Base-by-base conservation (phyloP, 1,284 basidiomycete genomes). In the Tilletia caries region DNA sequence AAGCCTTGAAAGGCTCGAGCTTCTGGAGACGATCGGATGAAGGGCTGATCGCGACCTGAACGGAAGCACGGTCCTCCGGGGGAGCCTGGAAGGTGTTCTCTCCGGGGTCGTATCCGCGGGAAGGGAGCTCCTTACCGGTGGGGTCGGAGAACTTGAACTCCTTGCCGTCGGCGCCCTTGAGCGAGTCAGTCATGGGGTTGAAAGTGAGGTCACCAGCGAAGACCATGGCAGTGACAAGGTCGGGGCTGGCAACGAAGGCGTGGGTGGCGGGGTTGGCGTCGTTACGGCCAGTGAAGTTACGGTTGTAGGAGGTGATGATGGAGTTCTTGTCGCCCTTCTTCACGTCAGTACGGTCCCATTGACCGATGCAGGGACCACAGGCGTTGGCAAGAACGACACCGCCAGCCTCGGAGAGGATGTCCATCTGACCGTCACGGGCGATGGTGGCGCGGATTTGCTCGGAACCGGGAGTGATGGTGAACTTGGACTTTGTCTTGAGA, bases 221-320 rank as follows among this genome's bases (percentile, higher is more conserved):
- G 71, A 91, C 90, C 88, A 98, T 91, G 75, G 96, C 95, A 78
- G 96, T 98, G 84, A 98, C 95, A 81, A 99, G 86, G 84, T 98
- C 96, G 68, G 96, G 95, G 69, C 95, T 98, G 68, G 96, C 92
- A 82, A 99, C 95, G 83, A 98, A 99, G 68, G 95, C 94, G 86
- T 98, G 95, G 65, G 96, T 99, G 74, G 93, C 94, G 44, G 95
- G 94, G 89, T 98, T 98, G 80, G 95, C 95, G 84, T 98, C 96
- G 86, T 98, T 98, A 85, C 95, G 93, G 73, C 94, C 95, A 79
- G 95, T 98, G 87, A 98, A 98, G 91, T 98, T 98, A 86, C 96
- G 94, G 90, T 98, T 98, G 90, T 98, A 98, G 32, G 95, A 98
- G 67, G 95, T 96, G 86, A 98, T 93, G 87, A 85, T 85, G 72